These are phyloP conservation scores for Salix arbutifolia DNA, from an alignment of 345 rosid species.

Conservation along the genomic window DNA sequence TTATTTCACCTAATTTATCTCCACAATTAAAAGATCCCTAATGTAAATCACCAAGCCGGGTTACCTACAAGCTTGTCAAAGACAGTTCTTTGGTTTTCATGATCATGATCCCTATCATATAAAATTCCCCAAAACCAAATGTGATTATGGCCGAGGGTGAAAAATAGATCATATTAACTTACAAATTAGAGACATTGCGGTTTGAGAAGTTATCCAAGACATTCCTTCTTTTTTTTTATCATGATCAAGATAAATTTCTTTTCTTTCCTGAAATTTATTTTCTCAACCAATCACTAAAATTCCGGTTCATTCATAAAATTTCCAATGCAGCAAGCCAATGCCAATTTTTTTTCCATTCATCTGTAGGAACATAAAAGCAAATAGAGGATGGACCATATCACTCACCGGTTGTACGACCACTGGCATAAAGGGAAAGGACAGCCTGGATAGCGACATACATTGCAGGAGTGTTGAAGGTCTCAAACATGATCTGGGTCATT, in stretches of 20 bases:
- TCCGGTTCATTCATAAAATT: background rate
- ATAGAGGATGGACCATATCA: background rate
- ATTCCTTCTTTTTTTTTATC: background rate
- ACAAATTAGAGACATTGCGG: background rate
- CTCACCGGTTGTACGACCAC: conserved; percentile 75
- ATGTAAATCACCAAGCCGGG: background rate
- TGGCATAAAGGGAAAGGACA: conserved; percentile 67
- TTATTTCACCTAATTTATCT: background rate
- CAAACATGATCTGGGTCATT: conserved; percentile 62
- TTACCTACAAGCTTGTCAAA: background rate
- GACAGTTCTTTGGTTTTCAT: background rate
- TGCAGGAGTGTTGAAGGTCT: conserved; percentile 58
- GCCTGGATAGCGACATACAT: conserved; percentile 63
- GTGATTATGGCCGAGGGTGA: background rate
- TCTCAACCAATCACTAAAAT: background rate
- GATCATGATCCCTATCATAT: background rate
- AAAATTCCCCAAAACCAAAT: conserved; percentile 2
- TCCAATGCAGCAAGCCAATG: background rate
- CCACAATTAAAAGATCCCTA: background rate
- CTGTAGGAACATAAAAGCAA: background rate
- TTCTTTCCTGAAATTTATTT: background rate
- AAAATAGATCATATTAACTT: background rate
- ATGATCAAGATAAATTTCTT: background rate
- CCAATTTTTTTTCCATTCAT: background rate
- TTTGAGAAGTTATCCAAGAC: background rate